Evolutionary conservation across 768 basidiomycete species (phyloP), one percentile per base, ranked within the genome.

Genomic region (Hemileccinum impolitum): DNA sequence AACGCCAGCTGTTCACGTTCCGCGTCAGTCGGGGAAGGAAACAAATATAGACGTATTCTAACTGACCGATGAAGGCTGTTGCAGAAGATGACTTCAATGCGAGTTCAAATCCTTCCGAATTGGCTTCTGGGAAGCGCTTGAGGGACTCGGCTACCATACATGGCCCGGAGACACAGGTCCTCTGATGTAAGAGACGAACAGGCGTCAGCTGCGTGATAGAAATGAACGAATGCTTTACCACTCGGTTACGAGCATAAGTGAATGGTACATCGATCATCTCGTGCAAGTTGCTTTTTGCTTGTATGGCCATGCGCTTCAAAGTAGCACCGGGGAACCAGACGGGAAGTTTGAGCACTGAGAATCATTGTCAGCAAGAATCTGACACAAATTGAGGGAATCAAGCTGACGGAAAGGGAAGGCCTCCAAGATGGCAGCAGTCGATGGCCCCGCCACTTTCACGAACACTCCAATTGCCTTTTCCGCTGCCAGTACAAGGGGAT

Each of bases 261-360:
- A 69, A 68, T 12, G 65, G 67, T 2, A 57, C 51, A 2, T 66
- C 55, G 28, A 62, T 48, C 67, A 69, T 69, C 23, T 60, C 56
- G 25, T 57, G 45, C 17, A 66, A 32, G 45, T 58, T 66, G 6
- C 48, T 62, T 34, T 54, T 69, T 11, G 65, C 71, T 37, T 59
- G 58, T 18, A 52, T 39, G 12, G 69, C 67, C 51, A 60, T 54
- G 32, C 61, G 59, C 52, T 56, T 69, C 30, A 68, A 53, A 14
- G 50, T 58, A 17, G 72, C 70, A 4, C 70, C 71, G 3, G 69
- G 70, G 35, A 72, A 62, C 71, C 70, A 72, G 14, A 43, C 41
- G 11, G 65, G 65, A 32, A 66, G 56, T 36, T 54, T 65, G 25
- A 66, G 56, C 40, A 66, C 65, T 66, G 49, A 41, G 43, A 41